phyloP scores from a whole-genome alignment of 345 rosid genomes.

The Noccaea bulbosa region DNA sequence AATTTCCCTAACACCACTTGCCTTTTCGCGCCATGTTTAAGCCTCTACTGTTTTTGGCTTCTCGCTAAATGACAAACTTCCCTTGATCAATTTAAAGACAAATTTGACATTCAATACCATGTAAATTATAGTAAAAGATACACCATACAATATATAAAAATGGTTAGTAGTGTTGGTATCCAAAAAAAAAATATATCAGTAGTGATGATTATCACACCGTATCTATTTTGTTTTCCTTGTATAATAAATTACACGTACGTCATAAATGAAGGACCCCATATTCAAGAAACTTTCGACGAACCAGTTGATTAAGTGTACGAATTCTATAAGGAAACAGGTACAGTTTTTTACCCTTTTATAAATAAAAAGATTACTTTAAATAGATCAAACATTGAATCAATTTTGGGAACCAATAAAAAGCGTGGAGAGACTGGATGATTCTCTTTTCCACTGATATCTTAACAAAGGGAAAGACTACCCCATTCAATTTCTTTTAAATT shows the following conservation, averaged over 20 bases:
- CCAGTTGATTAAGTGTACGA: conserved; percentile 34
- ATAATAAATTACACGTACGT: conserved; percentile 2
- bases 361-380: conserved; percentile 27
- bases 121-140: background rate
- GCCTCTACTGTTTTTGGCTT: conserved; percentile 40
- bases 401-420: conserved; percentile 43
- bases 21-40: conserved; percentile 38
- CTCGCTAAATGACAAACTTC: conserved; percentile 35
- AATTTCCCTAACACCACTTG: conserved; percentile 13
- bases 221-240: background rate
- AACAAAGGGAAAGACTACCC: conserved; percentile 40
- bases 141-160: background rate
- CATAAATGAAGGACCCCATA: conserved; percentile 23
- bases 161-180: background rate
- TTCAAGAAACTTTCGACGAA: conserved; percentile 17
- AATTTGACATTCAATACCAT: conserved; percentile 21
- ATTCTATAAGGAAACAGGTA: conserved; percentile 26
- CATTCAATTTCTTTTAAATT: conserved; percentile 31
- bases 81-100: conserved; percentile 24
- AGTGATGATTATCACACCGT: conserved; percentile 1
- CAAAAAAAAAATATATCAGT: background rate
- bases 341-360: background rate
- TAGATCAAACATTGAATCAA: conserved; percentile 37
- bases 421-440: conserved; percentile 32
- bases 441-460: conserved; percentile 34